Base-by-base conservation (phyloP, 306 rosid species). In the Abrus precatorius region DNA sequence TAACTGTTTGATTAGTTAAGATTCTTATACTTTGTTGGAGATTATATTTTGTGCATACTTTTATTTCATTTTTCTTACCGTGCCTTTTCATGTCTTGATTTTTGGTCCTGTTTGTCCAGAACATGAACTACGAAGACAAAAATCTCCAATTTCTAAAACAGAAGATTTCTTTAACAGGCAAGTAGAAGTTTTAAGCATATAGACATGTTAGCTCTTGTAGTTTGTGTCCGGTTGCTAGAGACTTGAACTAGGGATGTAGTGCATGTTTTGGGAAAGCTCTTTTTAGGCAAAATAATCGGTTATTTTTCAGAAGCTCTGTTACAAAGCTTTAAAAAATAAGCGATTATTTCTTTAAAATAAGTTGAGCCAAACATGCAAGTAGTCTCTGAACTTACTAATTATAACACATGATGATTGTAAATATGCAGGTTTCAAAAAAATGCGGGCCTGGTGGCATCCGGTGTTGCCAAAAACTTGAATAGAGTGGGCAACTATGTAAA, bases 161-260 rank as follows among this genome's bases (percentile, higher is more conserved):
- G 93, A 92, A 10, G 97, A 88, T 81, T 93, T 89, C 83, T 84
- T 91, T 3, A 87, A 87, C 88, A 93, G 98, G 99, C 84, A 91
- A 89, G 94, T 32, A 34, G 48, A 60, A 50, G 54, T 79, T 74
- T 61, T 59, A 66, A 54, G 9, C 27, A 29, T 61, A 68, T 61
- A 68, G 3, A 28, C 13, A 5, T 34, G 14, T 52, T 72, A 73
- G n/a, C 59, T 53, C 38, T 45, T 48, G 52, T 11, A 49, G 50
- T 10, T 30, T 38, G 7, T 52, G 12, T 54, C 45, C 75, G n/a
- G 48, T 55, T 64, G 70, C 6, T 2, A 27, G 20, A 34, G 76
- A 28, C 56, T 28, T 68, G 20, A 48, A 44, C 7, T 13, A 33
- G 69, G 62, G 78, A 43, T 40, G 65, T 75, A 1, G 6, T 20